Evolutionary conservation across 108 stramenopile genomes (phyloP), one percentile per base, ranked within the genome.

Genomic region (Skeletonema costatum): DNA sequence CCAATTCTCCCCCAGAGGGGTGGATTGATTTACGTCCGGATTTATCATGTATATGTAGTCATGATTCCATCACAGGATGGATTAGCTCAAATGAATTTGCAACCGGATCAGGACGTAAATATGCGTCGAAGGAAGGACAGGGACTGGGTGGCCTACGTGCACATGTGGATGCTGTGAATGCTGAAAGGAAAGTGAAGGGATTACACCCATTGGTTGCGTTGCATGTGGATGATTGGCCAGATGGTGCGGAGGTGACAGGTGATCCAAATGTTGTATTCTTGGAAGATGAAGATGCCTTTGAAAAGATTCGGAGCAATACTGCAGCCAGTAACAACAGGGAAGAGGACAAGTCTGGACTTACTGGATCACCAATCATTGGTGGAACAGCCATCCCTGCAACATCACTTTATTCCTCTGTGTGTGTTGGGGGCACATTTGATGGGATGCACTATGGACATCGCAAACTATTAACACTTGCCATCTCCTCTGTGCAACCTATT

Each of bases 361-460:
- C 68, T 3, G 60, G 58, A 38, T 64, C 44, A 13, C 44, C 66
- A 30, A 60, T 91, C 25, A 53, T 86, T 25, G 89, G 92, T 14
- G 92, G 89, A 39, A 79, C 87, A 16, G 80, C 81, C 31, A 89
- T 93, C 9, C 85, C 86, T 33, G 58, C 77, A 29, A 68, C 83
- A 5, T 71, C 78, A 25, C 79, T 96, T 31, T 96, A 89, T 71
- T 78, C 90, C 10, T 80, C 85, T 14, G 94, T 97, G 3, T 88
- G 87, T 21, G 93, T 97, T 14, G 97, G 95, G 1, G 97, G 97
- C 5, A 97, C 95, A 30, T 97, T 97, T 75, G 97, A 97, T 73
- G 92, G 93, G 5, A 87, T 97, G 91, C 97, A 97, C 71, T 93
- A 92, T 82, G 97, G 97, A 11, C 97, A 97, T 81, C 88, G 93